Conservation (phyloP, 2,329 filamentous ascomycete genomes). For the Volutella citrinella region DNA sequence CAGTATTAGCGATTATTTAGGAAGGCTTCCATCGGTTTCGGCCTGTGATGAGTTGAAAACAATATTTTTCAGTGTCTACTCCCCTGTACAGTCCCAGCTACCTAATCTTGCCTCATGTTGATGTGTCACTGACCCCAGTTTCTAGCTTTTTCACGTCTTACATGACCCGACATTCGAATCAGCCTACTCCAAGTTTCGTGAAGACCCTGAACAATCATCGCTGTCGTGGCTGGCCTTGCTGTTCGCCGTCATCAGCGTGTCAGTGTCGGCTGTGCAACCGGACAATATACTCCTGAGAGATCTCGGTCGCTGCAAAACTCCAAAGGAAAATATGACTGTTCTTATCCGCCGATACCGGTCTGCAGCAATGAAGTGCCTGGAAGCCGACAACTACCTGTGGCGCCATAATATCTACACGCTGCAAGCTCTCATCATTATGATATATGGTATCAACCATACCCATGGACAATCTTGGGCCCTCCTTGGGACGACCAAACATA, state of each 20-base stretch:
- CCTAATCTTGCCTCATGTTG: background rate
- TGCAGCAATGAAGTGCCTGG: constrained; percentile 12
- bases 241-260: constrained; percentile 2
- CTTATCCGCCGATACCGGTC: constrained; percentile 6
- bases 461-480: constrained; percentile 16
- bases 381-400: constrained; percentile 14
- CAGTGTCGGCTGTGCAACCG: background rate
- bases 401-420: constrained; percentile 11
- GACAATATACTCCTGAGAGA: constrained; percentile 1
- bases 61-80: constrained; percentile 1
- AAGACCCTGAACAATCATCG: background rate
- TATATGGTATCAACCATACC: constrained; percentile 15
- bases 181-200: background rate
- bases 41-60: constrained; percentile 2
- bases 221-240: constrained; percentile 3
- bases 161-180: constrained; percentile 4
- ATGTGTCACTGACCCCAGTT: too few relatives aligned
- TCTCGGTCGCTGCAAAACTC: background rate
- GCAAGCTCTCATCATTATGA: constrained; percentile 8
- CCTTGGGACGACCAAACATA: constrained; percentile 9
- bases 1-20: background rate
- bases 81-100: constrained; percentile 1
- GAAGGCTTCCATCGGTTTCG: background rate
- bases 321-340: constrained; percentile 8
- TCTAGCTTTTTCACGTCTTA: constrained; percentile 3